phyloP scores from a whole-genome alignment of 208 protist genomes.

The Balamuthia mandrillaris region DNA sequence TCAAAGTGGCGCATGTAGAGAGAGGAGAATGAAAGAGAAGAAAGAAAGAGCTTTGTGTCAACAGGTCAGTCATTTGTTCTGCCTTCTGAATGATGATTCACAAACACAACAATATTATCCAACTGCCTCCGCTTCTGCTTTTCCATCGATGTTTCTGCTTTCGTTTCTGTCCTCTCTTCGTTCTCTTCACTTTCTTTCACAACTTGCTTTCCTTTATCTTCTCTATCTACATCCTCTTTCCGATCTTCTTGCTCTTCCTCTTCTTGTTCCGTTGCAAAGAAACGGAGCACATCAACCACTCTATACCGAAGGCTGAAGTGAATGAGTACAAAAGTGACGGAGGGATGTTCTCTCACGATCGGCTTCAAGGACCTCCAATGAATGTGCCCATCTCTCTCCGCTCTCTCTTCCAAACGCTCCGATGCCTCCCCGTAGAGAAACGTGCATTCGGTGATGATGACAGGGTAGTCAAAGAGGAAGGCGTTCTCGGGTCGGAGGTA shows the following conservation, averaged over 20 bases:
- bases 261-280: neutral
- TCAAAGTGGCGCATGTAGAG: neutral
- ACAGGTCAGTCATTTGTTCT: neutral
- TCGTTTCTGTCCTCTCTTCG: neutral
- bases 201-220: too few species aligned
- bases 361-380: neutral
- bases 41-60: neutral
- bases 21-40: neutral
- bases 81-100: neutral
- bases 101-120: slow-evolving; percentile 5
- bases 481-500: neutral
- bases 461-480: slow-evolving; percentile 6
- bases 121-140: neutral
- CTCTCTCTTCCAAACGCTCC: neutral
- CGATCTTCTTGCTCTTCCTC: too few species aligned
- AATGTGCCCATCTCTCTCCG: slow-evolving; percentile 10
- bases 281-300: neutral
- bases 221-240: too few species aligned
- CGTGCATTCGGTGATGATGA: slow-evolving; percentile 35
- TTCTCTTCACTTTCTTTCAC: too few species aligned
- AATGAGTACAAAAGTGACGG: neutral
- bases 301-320: neutral
- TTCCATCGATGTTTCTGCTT: neutral
- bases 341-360: neutral
- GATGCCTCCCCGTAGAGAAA: neutral